Evolutionary conservation across 140 eudicot species (phyloP).

Genomic region (Ambrosia hybrid): DNA sequence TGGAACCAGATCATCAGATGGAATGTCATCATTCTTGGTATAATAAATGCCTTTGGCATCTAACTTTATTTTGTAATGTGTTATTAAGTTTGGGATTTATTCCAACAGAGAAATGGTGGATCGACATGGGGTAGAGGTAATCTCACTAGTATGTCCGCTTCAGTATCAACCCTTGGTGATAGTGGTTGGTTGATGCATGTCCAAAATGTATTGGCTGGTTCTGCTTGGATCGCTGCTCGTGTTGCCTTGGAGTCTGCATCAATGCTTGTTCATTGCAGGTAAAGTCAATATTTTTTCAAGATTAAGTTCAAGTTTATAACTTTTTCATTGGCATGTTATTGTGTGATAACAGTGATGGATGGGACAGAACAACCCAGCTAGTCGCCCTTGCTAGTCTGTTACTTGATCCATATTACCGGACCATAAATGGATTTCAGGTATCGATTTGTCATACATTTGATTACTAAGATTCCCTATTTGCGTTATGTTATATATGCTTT

Average conservation of each 20-base stretch:
- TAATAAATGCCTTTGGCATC: neutral
- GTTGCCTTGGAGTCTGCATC: slow-evolving; percentile 90
- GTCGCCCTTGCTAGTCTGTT: slow-evolving; percentile 90
- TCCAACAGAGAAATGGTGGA: slow-evolving; percentile 85
- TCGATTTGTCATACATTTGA: neutral
- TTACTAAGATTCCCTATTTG: slow-evolving; percentile 2
- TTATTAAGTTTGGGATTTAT: slow-evolving; percentile 5
- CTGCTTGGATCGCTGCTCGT: slow-evolving; percentile 99
- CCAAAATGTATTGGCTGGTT: slow-evolving; percentile 92
- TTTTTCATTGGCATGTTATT: neutral
- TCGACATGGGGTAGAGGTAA: slow-evolving; percentile 96
- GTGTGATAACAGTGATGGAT: slow-evolving; percentile 83
- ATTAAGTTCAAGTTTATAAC: neutral
- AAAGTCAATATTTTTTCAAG: slow-evolving; percentile 13
- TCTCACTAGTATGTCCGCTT: slow-evolving; percentile 98
- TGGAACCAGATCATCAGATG: slow-evolving; percentile 94
- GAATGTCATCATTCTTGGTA: slow-evolving; percentile 91
- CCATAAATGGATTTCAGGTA: slow-evolving; percentile 96
- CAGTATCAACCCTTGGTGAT: slow-evolving; percentile 97
- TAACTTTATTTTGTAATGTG: neutral
- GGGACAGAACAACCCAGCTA: slow-evolving; percentile 97
- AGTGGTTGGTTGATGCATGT: slow-evolving; percentile 95
- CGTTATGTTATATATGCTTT: neutral
- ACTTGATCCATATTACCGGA: slow-evolving; percentile 98
- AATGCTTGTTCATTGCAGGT: slow-evolving; percentile 99